Base-by-base conservation (phyloP, 345 rosid genomes). In the Rhizophora mangle region DNA sequence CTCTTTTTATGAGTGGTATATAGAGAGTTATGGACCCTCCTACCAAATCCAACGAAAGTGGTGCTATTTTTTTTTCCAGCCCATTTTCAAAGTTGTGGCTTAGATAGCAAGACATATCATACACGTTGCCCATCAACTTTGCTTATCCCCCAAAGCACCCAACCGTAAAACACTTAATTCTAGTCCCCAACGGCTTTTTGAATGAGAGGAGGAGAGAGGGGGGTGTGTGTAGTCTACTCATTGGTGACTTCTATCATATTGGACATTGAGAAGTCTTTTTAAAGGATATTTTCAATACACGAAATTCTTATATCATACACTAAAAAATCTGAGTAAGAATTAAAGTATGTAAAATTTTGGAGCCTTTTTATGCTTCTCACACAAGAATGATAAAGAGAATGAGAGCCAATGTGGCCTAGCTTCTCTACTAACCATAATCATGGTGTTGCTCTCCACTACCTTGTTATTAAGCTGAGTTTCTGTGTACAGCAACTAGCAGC, bases 71-170 rank as follows among this genome's bases (percentile, higher is more conserved):
- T 60, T 60, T 22, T 13, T 19, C 10, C 18, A 24, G 67, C 60
- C 52, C 72, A 64, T 27, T 68, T 63, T 64, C 31, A 51, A 43
- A 63, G 73, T 57, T 77, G 71, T 85, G 82, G 79, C 98, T 92
- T 92, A 27, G 37, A 60, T 68, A 68, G 68, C 83, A 92, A 90
- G 96, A 68, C 78, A 82, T 79, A 82, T 84, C 86, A 77, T 79
- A 72, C 68, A 56, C 80, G 68, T 43, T 62, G 32, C 18, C 75
- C 68, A 70, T 62, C 85, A 73, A 83, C 91, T 81, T 93, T 93
- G 96, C 98, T 93, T 93, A 85, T 67, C 79, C 87, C 83, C 80
- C 89, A 93, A 92, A 90, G 85, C 90, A 90, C 82, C 86, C 80
- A 87, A 84, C 88, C 80, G 51, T 67, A 68, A 34, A 34, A 16